A percentile compares a stretch with the other conserved stretches of the same genome.
These are phyloP conservation scores for Lentinula sp. DNA, from an alignment of 768 basidiomycete genomes.

Conservation along the genomic window DNA sequence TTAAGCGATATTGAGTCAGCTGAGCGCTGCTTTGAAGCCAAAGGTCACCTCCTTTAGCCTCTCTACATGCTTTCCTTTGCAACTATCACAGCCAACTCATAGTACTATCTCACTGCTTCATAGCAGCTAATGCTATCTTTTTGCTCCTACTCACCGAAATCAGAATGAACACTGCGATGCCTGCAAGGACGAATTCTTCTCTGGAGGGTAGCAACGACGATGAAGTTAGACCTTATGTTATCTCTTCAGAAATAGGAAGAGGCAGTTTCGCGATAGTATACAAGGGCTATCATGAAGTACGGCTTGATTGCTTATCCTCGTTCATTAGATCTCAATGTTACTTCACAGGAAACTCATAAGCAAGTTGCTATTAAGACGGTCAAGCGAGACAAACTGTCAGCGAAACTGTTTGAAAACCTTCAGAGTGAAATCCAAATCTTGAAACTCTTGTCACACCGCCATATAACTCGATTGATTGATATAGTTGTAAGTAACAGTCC, in stretches of 20 bases:
- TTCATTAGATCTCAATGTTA: neutral
- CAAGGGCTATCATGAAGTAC: slow-evolving; percentile 85
- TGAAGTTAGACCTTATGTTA: slow-evolving; percentile 71
- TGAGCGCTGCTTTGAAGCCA: neutral
- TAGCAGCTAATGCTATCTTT: neutral
- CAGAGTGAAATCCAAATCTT: slow-evolving; percentile 97
- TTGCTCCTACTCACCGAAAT: neutral
- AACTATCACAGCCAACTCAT: neutral
- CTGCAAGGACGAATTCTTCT: slow-evolving; percentile 10
- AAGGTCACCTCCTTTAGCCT: neutral
- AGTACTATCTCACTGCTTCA: neutral
- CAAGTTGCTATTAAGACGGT: slow-evolving; percentile 95
- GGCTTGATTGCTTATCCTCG: slow-evolving; percentile 17
- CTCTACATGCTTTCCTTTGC: neutral
- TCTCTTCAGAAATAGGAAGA: slow-evolving; percentile 72
- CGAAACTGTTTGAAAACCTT: slow-evolving; percentile 95
- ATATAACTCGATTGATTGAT: slow-evolving; percentile 90
- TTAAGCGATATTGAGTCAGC: neutral
- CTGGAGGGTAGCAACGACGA: slow-evolving; percentile 43
- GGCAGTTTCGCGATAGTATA: slow-evolving; percentile 97
- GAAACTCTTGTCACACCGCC: slow-evolving; percentile 86
- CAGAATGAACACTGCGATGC: neutral
- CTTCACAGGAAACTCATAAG: slow-evolving; percentile 60
- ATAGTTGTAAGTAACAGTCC: slow-evolving; percentile 60
- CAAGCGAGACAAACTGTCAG: slow-evolving; percentile 76